Percentiles rank a stretch among this genome's conserved stretches.
These are phyloP conservation scores for Serendipita sp. DNA, from an alignment of 768 basidiomycete species.

Conservation along the genomic window DNA sequence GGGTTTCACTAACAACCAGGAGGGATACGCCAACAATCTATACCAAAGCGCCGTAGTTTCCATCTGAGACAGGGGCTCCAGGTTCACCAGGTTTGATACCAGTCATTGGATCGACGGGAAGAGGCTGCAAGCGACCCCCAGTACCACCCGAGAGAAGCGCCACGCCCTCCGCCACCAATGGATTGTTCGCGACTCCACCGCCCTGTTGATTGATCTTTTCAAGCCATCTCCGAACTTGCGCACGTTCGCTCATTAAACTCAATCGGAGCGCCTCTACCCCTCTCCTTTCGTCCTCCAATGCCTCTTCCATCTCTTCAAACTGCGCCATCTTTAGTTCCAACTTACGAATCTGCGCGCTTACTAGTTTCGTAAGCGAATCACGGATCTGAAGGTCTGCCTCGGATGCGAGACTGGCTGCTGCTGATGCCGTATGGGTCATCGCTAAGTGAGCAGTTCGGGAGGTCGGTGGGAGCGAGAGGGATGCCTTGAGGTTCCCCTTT, in stretches of 20 bases:
- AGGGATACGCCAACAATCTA: neutral
- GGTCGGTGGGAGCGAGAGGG: slow-evolving; percentile 56
- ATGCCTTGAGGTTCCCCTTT: slow-evolving; percentile 12
- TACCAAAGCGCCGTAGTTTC: neutral
- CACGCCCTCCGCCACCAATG: neutral
- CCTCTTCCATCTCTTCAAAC: slow-evolving; percentile 86
- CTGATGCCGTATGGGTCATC: slow-evolving; percentile 75
- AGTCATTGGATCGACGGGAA: neutral
- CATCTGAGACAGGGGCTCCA: neutral
- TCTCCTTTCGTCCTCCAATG: slow-evolving; percentile 81
- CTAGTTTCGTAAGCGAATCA: slow-evolving; percentile 60
- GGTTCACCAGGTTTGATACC: neutral
- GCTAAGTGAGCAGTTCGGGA: slow-evolving; percentile 75
- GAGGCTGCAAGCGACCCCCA: neutral
- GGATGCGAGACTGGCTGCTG: slow-evolving; percentile 63
- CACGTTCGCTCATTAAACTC: slow-evolving; percentile 63
- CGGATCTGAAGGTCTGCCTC: slow-evolving; percentile 75
- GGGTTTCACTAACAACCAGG: too few relatives aligned
- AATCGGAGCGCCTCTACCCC: slow-evolving; percentile 69
- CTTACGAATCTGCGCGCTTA: slow-evolving; percentile 61
- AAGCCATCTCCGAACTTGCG: neutral
- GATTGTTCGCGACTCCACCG: neutral
- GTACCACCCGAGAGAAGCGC: neutral
- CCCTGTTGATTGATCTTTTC: neutral
- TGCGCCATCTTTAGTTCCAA: slow-evolving; percentile 89